Percentiles rank a stretch among this genome's conserved stretches.
phyloP scores from a whole-genome alignment of 768 basidiomycete species.

The Leucocoprinus birnbaumii region DNA sequence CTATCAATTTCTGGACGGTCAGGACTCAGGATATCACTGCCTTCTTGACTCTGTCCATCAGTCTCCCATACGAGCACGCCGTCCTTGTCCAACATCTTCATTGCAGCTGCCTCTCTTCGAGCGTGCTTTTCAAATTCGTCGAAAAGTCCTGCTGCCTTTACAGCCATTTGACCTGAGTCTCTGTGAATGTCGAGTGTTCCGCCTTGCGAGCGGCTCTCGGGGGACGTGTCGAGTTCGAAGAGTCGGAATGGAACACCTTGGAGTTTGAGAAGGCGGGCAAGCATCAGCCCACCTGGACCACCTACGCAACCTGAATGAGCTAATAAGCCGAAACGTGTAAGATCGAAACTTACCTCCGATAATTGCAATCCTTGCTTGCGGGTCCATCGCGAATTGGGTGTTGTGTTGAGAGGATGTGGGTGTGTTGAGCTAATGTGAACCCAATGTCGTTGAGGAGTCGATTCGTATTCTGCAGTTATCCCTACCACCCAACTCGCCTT shows the following conservation, averaged over 20 bases:
- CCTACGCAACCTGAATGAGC: slow-evolving; percentile 3
- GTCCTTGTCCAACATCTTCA: slow-evolving; percentile 16
- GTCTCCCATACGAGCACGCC: slow-evolving; percentile 12
- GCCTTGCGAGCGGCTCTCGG: slow-evolving; percentile 20
- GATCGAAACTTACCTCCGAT: neutral
- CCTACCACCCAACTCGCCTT: too few relatives aligned
- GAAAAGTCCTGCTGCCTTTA: slow-evolving; percentile 21
- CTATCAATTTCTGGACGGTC: slow-evolving; percentile 25
- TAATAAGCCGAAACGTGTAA: too few relatives aligned
- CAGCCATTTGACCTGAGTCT: slow-evolving; percentile 21
- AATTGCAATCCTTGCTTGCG: neutral
- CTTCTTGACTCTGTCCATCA: neutral
- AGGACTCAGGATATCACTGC: neutral
- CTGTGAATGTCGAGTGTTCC: slow-evolving; percentile 25
- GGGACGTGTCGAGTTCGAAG: slow-evolving; percentile 21
- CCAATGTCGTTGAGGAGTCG: too few relatives aligned
- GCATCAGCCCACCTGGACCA: slow-evolving; percentile 24
- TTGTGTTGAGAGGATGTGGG: too few relatives aligned
- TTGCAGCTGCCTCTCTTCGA: slow-evolving; percentile 16
- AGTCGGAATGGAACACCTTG: slow-evolving; percentile 15
- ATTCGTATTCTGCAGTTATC: too few relatives aligned
- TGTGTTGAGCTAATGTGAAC: too few relatives aligned
- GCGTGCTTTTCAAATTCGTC: slow-evolving; percentile 19
- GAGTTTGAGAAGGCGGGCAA: slow-evolving; percentile 21
- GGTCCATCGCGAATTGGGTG: too few relatives aligned